A percentile compares a stretch with the other conserved stretches of the same genome.
These are phyloP conservation scores for Fraxinus albicans DNA, from an alignment of 305 asterid species.

Conservation along the genomic window DNA sequence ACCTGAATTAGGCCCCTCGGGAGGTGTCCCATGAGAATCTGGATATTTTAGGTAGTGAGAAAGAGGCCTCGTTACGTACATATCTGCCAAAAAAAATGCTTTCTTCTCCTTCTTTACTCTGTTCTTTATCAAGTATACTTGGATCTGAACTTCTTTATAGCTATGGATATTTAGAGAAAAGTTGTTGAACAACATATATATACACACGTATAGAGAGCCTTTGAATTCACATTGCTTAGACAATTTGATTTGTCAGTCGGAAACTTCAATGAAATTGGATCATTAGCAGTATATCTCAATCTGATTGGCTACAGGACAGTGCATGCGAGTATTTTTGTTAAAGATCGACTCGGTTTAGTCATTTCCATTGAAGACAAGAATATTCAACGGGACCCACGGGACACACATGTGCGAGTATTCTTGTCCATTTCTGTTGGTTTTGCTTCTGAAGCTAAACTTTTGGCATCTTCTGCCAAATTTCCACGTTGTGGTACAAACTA, in stretches of 20 bases:
- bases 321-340: not conserved
- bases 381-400: not conserved
- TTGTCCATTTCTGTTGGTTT: no score
- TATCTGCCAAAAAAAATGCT: not conserved
- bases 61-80: slow-evolving; percentile 28
- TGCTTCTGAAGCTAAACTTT: no score
- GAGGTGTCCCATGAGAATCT: slow-evolving; percentile 1
- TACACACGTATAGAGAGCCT: not conserved
- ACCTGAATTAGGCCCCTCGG: slow-evolving; percentile 30
- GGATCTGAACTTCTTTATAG: not conserved
- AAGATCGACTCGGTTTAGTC: no score
- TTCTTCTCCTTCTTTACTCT: not conserved
- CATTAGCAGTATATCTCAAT: not conserved
- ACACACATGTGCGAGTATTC: no score
- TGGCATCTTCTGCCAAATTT: not conserved
- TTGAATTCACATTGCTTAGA: not conserved
- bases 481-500: not conserved
- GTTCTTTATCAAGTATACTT: not conserved
- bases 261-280: not conserved
- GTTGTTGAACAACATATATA: not conserved
- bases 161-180: not conserved
- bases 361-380: not conserved
- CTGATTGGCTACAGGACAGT: not conserved
- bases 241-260: not conserved
- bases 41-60: slow-evolving; percentile 16